phyloP scores from a whole-genome alignment of 2,329 filamentous ascomycete genomes.

The Didymella segeticola region DNA sequence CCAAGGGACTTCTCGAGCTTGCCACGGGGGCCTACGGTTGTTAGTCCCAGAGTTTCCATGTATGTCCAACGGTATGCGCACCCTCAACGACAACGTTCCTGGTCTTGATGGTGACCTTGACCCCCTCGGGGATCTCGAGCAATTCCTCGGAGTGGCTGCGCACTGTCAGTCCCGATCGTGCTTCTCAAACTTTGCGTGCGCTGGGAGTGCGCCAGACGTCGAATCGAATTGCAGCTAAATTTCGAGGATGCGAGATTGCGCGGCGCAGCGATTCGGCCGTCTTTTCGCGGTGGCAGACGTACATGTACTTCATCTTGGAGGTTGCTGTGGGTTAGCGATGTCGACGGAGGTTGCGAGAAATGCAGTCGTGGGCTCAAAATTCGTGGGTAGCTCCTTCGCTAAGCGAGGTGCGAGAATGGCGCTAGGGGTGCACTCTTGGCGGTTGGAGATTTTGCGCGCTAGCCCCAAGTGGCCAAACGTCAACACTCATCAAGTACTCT shows the following conservation, averaged over 20 bases:
- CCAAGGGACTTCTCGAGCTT: constrained; percentile 97
- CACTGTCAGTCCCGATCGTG: constrained; percentile 40
- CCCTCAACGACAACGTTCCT: constrained; percentile 96
- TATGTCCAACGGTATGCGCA: constrained; percentile 61
- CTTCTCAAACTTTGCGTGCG: constrained; percentile 15
- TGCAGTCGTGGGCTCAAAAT: constrained; percentile 1
- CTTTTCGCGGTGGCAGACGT: constrained; percentile 40
- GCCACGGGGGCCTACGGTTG: constrained; percentile 54
- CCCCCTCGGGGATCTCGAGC: constrained; percentile 93
- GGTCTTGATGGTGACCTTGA: constrained; percentile 98
- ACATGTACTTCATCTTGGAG: constrained; percentile 97
- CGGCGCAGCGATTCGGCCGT: constrained; percentile 21
- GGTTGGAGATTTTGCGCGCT: background rate
- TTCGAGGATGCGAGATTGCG: constrained; percentile 20
- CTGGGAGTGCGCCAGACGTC: constrained; percentile 21
- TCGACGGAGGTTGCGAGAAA: constrained; percentile 34
- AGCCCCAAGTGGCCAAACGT: background rate
- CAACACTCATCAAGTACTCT: background rate
- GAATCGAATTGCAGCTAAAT: constrained; percentile 18
- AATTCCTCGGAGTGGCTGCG: constrained; percentile 85
- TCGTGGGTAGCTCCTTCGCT: constrained; percentile 8
- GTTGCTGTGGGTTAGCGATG: constrained; percentile 46
- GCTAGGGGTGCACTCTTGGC: constrained; percentile 2
- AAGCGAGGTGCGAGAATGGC: background rate
- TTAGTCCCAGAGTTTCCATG: constrained; percentile 7